These are phyloP conservation scores for Tremella yokohamensis DNA, from an alignment of 768 basidiomycete species.

Conservation along the genomic window DNA sequence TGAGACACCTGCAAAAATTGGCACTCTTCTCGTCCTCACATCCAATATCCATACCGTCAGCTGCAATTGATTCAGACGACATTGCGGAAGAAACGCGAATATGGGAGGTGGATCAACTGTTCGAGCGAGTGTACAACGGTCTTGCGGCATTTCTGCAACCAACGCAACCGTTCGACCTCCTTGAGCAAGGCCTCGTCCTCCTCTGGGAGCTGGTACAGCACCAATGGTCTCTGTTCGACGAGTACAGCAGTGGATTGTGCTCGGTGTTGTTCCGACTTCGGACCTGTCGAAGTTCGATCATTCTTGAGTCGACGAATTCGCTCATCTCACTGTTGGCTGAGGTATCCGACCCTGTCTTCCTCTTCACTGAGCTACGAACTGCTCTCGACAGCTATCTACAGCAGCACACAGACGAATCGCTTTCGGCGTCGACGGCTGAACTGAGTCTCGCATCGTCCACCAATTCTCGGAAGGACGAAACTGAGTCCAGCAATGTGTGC, in stretches of 20 bases:
- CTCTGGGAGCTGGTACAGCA: slow-evolving; percentile 79
- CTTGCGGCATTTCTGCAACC: slow-evolving; percentile 65
- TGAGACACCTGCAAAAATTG: slow-evolving; percentile 63
- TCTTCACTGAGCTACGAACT: slow-evolving; percentile 20
- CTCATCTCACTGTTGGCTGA: slow-evolving; percentile 34
- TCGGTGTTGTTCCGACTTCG: slow-evolving; percentile 66
- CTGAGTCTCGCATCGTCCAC: not conserved
- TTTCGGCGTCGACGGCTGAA: not conserved
- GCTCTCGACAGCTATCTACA: slow-evolving; percentile 16
- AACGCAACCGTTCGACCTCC: slow-evolving; percentile 22
- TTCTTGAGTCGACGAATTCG: slow-evolving; percentile 52
- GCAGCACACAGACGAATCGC: slow-evolving; percentile 9
- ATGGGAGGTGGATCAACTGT: slow-evolving; percentile 70
- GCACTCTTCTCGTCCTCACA: slow-evolving; percentile 50
- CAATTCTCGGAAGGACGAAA: not conserved
- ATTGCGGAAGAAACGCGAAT: slow-evolving; percentile 53
- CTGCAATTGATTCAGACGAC: slow-evolving; percentile 16
- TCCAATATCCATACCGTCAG: slow-evolving; percentile 17
- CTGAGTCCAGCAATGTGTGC: not conserved
- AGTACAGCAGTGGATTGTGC: slow-evolving; percentile 73
- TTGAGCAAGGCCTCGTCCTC: slow-evolving; percentile 64
- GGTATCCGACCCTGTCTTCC: slow-evolving; percentile 36
- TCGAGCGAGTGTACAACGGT: slow-evolving; percentile 66
- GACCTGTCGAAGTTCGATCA: slow-evolving; percentile 68
- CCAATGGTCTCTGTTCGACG: slow-evolving; percentile 69